Evolutionary conservation across 768 basidiomycete genomes (phyloP).

Genomic region (Chalciporus sphaerocephalus): DNA sequence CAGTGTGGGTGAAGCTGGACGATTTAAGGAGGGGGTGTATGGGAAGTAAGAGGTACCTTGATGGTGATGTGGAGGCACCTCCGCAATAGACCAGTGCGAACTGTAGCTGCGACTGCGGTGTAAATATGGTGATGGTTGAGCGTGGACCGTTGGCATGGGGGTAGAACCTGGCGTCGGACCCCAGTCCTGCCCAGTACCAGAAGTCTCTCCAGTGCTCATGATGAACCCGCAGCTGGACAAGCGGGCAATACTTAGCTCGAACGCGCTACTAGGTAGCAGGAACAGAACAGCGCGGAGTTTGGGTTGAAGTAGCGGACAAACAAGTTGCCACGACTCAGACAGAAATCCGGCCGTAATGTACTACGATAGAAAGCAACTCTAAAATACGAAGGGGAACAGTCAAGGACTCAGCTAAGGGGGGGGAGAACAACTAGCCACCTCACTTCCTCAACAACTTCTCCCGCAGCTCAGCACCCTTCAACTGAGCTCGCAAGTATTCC

Average conservation of each 20-base stretch:
- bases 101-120: slow-evolving; percentile 47
- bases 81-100: slow-evolving; percentile 55
- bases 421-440: slow-evolving; percentile 11
- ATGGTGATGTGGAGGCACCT: slow-evolving; percentile 61
- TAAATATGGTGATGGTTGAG: slow-evolving; percentile 28
- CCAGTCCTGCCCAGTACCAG: slow-evolving; percentile 18
- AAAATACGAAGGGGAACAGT: slow-evolving; percentile 11
- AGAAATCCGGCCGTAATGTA: neutral
- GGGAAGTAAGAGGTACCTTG: slow-evolving; percentile 68
- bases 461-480: slow-evolving; percentile 80
- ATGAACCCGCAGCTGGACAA: neutral
- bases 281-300: too few species aligned
- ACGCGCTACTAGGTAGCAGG: too few species aligned
- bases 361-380: slow-evolving; percentile 14
- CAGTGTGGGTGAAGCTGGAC: slow-evolving; percentile 44
- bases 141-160: slow-evolving; percentile 37
- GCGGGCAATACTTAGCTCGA: neutral
- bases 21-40: slow-evolving; percentile 42
- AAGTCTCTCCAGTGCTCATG: slow-evolving; percentile 17
- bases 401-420: neutral
- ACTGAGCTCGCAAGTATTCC: slow-evolving; percentile 75
- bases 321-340: too few species aligned
- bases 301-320: too few species aligned
- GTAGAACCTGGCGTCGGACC: slow-evolving; percentile 35
- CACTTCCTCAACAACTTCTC: slow-evolving; percentile 72